Percentiles rank a stretch among this genome's conserved stretches.
phyloP scores from a whole-genome alignment of 2,329 filamentous ascomycete genomes.

The Exophiala dermatitidis region DNA sequence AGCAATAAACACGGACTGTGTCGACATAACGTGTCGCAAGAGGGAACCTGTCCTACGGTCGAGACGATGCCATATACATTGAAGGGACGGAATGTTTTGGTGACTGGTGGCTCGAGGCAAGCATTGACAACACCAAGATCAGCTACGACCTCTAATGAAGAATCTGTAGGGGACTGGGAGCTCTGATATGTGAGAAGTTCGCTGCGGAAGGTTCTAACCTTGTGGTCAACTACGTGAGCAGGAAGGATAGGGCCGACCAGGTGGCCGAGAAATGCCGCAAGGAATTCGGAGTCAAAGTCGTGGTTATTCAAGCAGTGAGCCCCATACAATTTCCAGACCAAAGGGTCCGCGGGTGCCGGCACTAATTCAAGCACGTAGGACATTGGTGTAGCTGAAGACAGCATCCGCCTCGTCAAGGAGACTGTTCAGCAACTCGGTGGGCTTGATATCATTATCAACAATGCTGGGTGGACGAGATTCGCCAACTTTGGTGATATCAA shows the following conservation, averaged over 20 bases:
- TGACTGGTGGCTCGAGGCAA: slow-evolving; percentile 59
- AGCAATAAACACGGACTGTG: too few species aligned
- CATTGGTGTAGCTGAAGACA: slow-evolving; percentile 53
- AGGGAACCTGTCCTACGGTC: too few species aligned
- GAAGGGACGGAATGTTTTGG: slow-evolving; percentile 54
- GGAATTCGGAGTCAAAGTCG: slow-evolving; percentile 44
- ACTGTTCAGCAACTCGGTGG: slow-evolving; percentile 56
- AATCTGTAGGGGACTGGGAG: slow-evolving; percentile 61
- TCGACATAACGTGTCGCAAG: too few species aligned
- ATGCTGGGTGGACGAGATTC: slow-evolving; percentile 62
- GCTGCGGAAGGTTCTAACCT: slow-evolving; percentile 62
- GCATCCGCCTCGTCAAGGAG: slow-evolving; percentile 52
- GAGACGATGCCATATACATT: slow-evolving; percentile 55
- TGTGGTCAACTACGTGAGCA: slow-evolving; percentile 65
- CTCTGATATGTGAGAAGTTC: slow-evolving; percentile 59
- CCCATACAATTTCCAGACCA: background rate
- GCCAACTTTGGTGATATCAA: slow-evolving; percentile 51
- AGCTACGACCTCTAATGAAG: background rate
- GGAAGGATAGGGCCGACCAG: slow-evolving; percentile 51
- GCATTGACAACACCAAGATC: slow-evolving; percentile 17
- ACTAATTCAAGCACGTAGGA: slow-evolving; percentile 42
- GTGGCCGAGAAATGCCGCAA: slow-evolving; percentile 52
- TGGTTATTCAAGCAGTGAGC: slow-evolving; percentile 55
- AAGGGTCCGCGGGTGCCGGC: background rate
- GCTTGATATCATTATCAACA: slow-evolving; percentile 70